Conservation (phyloP, 257 asterid genomes). For the Thymus quinquecostatus region DNA sequence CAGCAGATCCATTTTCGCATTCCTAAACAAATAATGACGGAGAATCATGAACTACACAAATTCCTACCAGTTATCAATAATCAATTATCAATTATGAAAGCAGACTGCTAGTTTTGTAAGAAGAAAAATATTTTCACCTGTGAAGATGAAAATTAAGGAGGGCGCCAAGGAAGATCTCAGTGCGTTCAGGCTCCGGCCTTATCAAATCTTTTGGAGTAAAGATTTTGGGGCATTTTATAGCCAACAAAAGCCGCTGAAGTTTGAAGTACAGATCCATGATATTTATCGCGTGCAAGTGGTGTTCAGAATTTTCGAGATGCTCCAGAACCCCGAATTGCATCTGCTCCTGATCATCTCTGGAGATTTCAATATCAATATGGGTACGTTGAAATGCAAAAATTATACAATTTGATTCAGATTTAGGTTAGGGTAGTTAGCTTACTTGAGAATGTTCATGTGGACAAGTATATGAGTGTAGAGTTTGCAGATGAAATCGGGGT, state of each 20-base stretch:
- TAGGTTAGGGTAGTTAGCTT: conserved; percentile 17
- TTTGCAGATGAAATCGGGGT: conserved; percentile 58
- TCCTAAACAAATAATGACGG: conserved; percentile 37
- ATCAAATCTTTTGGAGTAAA: conserved; percentile 74
- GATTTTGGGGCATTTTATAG: conserved; percentile 57
- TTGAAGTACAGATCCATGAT: conserved; percentile 56
- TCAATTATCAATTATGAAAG: neutral
- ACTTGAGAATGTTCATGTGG: conserved; percentile 59
- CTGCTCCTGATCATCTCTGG: conserved; percentile 75
- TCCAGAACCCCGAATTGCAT: conserved; percentile 82
- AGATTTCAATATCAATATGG: neutral
- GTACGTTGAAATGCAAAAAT: too few species aligned
- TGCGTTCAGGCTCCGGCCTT: conserved; percentile 76
- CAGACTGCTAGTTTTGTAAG: neutral
- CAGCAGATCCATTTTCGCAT: conserved; percentile 50
- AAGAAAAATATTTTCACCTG: conserved; percentile 43
- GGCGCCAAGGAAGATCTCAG: conserved; percentile 70
- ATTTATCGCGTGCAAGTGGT: conserved; percentile 61
- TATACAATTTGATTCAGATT: neutral
- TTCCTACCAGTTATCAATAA: neutral
- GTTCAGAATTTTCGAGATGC: conserved; percentile 81
- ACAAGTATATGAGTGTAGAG: conserved; percentile 64
- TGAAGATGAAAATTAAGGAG: conserved; percentile 75
- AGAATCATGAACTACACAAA: conserved; percentile 2
- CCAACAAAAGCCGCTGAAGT: conserved; percentile 47